Conservation (phyloP, 495 filamentous ascomycete species). For the Hamigera avellanea region DNA sequence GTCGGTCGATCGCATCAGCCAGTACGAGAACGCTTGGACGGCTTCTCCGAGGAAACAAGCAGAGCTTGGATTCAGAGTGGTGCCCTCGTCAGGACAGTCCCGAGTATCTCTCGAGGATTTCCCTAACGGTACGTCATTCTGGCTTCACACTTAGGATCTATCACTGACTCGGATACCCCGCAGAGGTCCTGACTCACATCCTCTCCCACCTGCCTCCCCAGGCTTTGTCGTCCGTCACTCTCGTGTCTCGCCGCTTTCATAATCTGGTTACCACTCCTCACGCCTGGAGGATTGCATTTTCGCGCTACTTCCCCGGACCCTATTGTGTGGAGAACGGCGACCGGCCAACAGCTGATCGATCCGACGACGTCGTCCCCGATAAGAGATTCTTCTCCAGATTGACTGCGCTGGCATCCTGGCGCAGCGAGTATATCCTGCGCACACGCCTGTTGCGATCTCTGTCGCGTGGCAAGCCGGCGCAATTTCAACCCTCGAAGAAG, state of each 20-base stretch:
- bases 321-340: slow-evolving; percentile 30
- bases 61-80: slow-evolving; percentile 48
- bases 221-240: slow-evolving; percentile 60
- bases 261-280: slow-evolving; percentile 74
- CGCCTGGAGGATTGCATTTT: slow-evolving; percentile 83
- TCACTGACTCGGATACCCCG: slow-evolving; percentile 8
- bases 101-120: slow-evolving; percentile 50
- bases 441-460: slow-evolving; percentile 77
- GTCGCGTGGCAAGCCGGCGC: slow-evolving; percentile 60
- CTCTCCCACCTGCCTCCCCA: slow-evolving; percentile 76
- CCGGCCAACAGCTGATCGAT: slow-evolving; percentile 13
- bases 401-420: slow-evolving; percentile 72
- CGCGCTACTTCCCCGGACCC: slow-evolving; percentile 74
- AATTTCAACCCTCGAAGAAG: slow-evolving; percentile 39
- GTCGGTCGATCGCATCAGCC: slow-evolving; percentile 50
- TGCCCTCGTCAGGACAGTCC: slow-evolving; percentile 37
- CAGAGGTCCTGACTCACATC: slow-evolving; percentile 88
- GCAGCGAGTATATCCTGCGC: slow-evolving; percentile 81
- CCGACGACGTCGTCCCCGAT: slow-evolving; percentile 47
- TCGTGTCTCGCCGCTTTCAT: slow-evolving; percentile 80
- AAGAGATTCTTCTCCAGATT: slow-evolving; percentile 68
- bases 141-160: slow-evolving; percentile 6
- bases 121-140: slow-evolving; percentile 59
- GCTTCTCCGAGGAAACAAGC: slow-evolving; percentile 31
- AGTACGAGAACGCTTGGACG: slow-evolving; percentile 55